Conservation (phyloP, 768 basidiomycete species). For the Boletus rubescentipes region DNA sequence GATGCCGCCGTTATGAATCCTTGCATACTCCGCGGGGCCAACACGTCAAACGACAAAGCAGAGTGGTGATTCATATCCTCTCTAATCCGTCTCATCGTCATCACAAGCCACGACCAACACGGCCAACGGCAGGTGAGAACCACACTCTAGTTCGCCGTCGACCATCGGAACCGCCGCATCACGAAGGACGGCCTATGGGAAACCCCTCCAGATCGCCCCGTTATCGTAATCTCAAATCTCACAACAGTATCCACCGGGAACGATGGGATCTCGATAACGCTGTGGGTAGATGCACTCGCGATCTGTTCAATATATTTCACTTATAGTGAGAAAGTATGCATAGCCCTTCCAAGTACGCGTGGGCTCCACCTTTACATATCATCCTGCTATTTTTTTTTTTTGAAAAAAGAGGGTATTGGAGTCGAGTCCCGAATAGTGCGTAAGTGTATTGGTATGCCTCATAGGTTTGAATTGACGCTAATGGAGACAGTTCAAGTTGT, state of each 20-base stretch:
- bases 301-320: background rate
- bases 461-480: constrained; percentile 29
- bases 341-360: constrained; percentile 27
- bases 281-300: constrained; percentile 1
- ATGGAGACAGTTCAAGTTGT: constrained; percentile 19
- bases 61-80: background rate
- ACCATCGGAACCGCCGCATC: constrained; percentile 32
- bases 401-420: background rate
- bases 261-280: constrained; percentile 51
- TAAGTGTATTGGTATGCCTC: no score
- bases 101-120: constrained; percentile 15
- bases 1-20: background rate
- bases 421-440: background rate
- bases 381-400: constrained; percentile 12
- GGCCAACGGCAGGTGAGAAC: constrained; percentile 28
- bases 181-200: constrained; percentile 28
- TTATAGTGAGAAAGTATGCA: background rate
- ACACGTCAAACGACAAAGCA: background rate
- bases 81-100: background rate
- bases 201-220: constrained; percentile 29
- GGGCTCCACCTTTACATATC: constrained; percentile 23
- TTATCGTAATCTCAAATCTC: constrained; percentile 49
- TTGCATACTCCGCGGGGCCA: background rate
- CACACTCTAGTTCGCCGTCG: constrained; percentile 28
- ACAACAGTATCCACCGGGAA: constrained; percentile 54